phyloP scores from a whole-genome alignment of 2,329 filamentous ascomycete genomes.

The Arthroderma sp. region DNA sequence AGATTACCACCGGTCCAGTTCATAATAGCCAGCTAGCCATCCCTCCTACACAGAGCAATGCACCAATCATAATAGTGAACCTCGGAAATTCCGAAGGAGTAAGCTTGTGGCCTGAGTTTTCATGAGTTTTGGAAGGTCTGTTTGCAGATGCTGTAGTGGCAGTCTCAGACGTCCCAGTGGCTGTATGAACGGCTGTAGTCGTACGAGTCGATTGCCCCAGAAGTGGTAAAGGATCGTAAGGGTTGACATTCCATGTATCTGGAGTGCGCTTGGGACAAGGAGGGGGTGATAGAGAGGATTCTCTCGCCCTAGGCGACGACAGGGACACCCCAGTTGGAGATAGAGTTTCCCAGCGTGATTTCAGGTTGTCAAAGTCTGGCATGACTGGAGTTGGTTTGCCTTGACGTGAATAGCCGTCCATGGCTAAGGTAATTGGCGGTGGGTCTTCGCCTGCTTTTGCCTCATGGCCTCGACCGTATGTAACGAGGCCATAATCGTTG shows the following conservation, averaged over 20 bases:
- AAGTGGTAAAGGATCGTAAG: constrained; percentile 55
- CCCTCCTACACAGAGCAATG: constrained; percentile 2
- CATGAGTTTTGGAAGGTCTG: not conserved
- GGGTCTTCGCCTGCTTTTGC: constrained; percentile 30
- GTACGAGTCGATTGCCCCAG: constrained; percentile 40
- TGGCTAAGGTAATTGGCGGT: constrained; percentile 37
- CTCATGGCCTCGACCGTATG: constrained; percentile 50
- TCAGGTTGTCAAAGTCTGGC: constrained; percentile 69
- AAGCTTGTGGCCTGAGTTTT: not conserved
- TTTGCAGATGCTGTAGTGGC: constrained; percentile 3
- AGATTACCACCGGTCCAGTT: not conserved
- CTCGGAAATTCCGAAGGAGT: not conserved
- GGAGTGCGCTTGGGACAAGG: constrained; percentile 57
- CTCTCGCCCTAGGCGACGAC: constrained; percentile 52
- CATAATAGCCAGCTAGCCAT: constrained; percentile 4
- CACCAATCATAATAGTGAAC: constrained; percentile 4
- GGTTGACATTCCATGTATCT: constrained; percentile 59
- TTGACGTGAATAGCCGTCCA: constrained; percentile 54
- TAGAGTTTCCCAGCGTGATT: constrained; percentile 60
- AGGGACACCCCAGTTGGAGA: constrained; percentile 55
- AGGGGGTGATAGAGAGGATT: constrained; percentile 47
- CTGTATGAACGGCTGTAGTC: constrained; percentile 8
- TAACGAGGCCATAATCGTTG: constrained; percentile 71
- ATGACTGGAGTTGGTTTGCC: constrained; percentile 60
- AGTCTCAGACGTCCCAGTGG: not conserved